These are phyloP conservation scores for Friedmanniomyces endolithicus DNA, from an alignment of 495 filamentous ascomycete genomes.

Conservation along the genomic window DNA sequence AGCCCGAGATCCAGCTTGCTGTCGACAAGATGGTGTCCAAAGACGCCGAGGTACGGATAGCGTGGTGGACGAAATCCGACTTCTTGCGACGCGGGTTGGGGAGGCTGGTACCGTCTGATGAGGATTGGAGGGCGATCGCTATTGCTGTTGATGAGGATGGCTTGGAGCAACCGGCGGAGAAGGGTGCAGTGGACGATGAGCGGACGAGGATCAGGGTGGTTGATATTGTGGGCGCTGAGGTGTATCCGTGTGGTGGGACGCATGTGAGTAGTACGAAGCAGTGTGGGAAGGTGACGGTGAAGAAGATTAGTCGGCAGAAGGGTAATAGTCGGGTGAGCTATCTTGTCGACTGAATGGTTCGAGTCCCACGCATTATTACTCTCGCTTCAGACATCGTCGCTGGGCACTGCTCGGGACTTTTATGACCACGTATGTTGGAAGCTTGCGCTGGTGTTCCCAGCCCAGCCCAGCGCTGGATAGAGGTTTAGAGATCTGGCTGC, in stretches of 20 bases:
- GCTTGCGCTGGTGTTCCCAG: too few relatives aligned
- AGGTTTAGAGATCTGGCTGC: too few relatives aligned
- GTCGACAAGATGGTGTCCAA: conserved; percentile 40
- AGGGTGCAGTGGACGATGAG: neutral
- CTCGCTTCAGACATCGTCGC: too few relatives aligned
- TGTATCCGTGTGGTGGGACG: conserved; percentile 54
- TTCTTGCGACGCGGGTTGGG: conserved; percentile 33
- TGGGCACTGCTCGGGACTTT: too few relatives aligned
- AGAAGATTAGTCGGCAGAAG: conserved; percentile 47
- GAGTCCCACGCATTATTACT: too few relatives aligned
- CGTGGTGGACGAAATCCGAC: conserved; percentile 48
- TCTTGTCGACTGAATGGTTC: conserved; percentile 23
- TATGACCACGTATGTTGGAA: too few relatives aligned
- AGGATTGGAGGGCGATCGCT: conserved; percentile 27
- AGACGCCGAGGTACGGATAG: conserved; percentile 43
- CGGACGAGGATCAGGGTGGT: conserved; percentile 43
- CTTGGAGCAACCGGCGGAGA: neutral
- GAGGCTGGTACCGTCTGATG: conserved; percentile 38
- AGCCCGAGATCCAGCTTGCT: conserved; percentile 42
- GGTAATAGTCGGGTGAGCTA: conserved; percentile 46
- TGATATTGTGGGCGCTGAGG: conserved; percentile 45
- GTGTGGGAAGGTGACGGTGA: conserved; percentile 44
- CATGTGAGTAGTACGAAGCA: conserved; percentile 44
- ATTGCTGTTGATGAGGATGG: conserved; percentile 4
- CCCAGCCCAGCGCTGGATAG: too few relatives aligned